Conservation (phyloP, 257 asterid species). For the Cordia subcordata region DNA sequence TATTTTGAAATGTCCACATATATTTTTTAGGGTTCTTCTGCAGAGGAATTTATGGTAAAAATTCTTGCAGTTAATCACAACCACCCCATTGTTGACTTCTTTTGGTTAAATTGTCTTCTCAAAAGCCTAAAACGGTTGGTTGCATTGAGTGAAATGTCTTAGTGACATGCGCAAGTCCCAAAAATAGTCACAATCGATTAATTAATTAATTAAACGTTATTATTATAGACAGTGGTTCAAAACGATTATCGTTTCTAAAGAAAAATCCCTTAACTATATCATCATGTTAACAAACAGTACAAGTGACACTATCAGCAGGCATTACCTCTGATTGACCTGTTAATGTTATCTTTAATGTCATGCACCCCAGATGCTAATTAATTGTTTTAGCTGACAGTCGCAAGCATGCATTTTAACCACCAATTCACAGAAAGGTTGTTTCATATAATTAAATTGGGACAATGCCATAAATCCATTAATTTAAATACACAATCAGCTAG, state of each 20-base stretch:
- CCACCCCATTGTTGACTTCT: constrained; percentile 17
- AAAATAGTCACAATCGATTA: too few species aligned
- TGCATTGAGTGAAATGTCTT: constrained; percentile 5
- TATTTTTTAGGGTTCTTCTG: too few species aligned
- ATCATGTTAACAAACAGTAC: not conserved
- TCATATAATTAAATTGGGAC: not conserved
- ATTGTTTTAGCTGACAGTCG: not conserved
- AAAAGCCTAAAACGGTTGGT: constrained; percentile 1
- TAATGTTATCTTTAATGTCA: constrained; percentile 5
- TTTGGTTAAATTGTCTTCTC: not conserved
- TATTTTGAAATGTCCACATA: not conserved
- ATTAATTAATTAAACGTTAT: too few species aligned
- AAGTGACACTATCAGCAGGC: constrained; percentile 6
- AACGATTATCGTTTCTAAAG: too few species aligned
- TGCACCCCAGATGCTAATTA: not conserved
- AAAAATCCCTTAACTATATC: too few species aligned
- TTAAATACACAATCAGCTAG: not conserved
- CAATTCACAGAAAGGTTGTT: not conserved
- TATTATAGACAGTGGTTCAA: too few species aligned
- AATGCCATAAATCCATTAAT: not conserved
- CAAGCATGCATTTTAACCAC: not conserved
- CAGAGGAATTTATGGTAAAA: not conserved
- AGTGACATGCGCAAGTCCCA: too few species aligned
- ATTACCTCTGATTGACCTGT: not conserved
- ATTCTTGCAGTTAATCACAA: not conserved